Evolutionary conservation across 805 yeast genomes (phyloP), one percentile per base, ranked within the genome.

Genomic region (Lachancea kluyveri): DNA sequence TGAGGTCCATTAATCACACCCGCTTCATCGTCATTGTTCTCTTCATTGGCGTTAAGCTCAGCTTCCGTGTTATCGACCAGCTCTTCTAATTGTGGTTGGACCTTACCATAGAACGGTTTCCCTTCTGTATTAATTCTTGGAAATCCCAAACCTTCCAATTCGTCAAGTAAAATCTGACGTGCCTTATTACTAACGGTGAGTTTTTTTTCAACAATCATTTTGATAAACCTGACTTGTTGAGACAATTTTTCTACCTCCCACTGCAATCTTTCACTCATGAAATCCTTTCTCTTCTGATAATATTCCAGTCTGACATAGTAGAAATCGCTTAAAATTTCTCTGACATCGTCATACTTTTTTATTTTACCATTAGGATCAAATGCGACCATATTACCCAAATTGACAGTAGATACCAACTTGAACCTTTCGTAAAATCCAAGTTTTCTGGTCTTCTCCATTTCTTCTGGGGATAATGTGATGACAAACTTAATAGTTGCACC

Each of bases 201-300:
- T 45, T 77, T 66, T 39, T 70, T 70, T 17, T 84, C 95, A 43
- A 90, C 85, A 26, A 92, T 90, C 72, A 88, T 61, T 59, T 87
- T 87, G 42, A 92, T 79, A 55, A 92, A 92, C 37, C 94, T 70
- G 0, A 96, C 96, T 54, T 90, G 96, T 36, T 78, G 77, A 4
- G 80, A 62, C 25, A 88, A 64, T 48, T 72, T 83, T 31, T 79
- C 83, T 36, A 92, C 69, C 44, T 79, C 86, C 53, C 82, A 76
- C 42, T 80, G 79, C 36, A 85, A 62, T 25, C 77, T 73, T 20
- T 69, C 71, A 8, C 82, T 72, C 66, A 85, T 61, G 52, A 70
- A 69, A 48, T 90, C 96, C 52, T 92, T 92, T 47, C 98, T 75
- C 53, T 77, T 80, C 62, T 87, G 96, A 57, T 92, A 92, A 55